Evolutionary conservation across 192 early-diverging fungal species (phyloP), one percentile per base, ranked within the genome.

Genomic region (Spinellus fusiger): DNA sequence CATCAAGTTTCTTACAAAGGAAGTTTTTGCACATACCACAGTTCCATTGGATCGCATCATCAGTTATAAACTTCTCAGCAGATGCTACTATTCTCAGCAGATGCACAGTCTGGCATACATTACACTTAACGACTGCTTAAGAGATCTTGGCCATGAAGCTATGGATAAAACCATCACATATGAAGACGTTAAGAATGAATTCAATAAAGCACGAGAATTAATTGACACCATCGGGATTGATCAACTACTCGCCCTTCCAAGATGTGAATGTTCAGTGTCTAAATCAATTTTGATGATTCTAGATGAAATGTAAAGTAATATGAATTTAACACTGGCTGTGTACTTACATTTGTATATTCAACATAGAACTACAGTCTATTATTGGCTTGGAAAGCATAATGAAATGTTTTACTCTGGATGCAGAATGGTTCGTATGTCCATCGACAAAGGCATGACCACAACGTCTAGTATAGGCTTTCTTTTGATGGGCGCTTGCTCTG

Each of bases 351-450:
- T 49, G 6, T n/a, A n/a, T n/a, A n/a, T n/a, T n/a, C n/a, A n/a
- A n/a, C n/a, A n/a, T 57, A 56, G 53, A n/a, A 56, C 54, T 22
- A 63, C 55, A 2, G 37, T 44, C 8, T 62, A 57, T 32, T 70
- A 70, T 37, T 70, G 69, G 69, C 34, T 56, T 12, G 61, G 62
- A 15, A 64, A 60, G 25, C 69, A 65, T 26, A 38, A 40, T 4
- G 46, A 58, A 10, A 49, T 70, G 62, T 70, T 70, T 50, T 70
- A 56, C 16, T 44, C 65, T 22, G 48, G 57, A 0, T 61, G 49
- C 3, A 70, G 58, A 32, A 34, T 65, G 0, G 57, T 70, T 23
- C 58, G 55, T 35, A 13, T 65, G 0, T 65, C 69, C 5, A 26
- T 70, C 7, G 33, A 49, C 15, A n/a, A 31, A 18, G 69, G 69